Conservation (phyloP, 1,284 basidiomycete species). For the Trichosporon inkin region DNA sequence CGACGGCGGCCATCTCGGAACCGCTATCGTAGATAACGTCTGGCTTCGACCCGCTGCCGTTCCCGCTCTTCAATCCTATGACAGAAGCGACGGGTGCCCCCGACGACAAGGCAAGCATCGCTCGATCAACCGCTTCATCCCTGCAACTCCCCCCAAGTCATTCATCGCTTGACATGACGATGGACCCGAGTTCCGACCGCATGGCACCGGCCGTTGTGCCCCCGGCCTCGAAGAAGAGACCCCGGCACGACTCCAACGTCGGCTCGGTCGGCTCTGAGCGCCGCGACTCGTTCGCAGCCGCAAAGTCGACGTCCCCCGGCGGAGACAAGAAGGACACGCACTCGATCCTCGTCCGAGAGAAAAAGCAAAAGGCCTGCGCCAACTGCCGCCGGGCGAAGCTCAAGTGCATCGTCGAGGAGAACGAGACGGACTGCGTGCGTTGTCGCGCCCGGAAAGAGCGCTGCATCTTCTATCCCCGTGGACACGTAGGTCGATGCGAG, state of each 20-base stretch:
- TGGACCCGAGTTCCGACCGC: background rate
- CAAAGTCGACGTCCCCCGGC: conserved; percentile 4
- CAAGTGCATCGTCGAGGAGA: conserved; percentile 42
- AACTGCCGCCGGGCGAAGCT: conserved; percentile 45
- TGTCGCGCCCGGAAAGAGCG: conserved; percentile 39
- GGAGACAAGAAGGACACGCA: conserved; percentile 16
- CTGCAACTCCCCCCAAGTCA: background rate
- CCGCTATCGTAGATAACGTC: background rate
- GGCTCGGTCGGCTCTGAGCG: background rate
- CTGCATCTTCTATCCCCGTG: conserved; percentile 41
- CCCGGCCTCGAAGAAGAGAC: background rate
- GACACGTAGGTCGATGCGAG: conserved; percentile 31
- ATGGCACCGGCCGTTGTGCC: background rate
- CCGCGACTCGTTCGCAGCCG: background rate
- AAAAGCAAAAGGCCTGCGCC: conserved; percentile 39
- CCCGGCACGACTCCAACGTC: background rate
- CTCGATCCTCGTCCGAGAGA: conserved; percentile 24
- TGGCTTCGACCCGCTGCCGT: background rate
- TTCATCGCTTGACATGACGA: background rate
- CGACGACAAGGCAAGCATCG: background rate
- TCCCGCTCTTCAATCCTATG: background rate
- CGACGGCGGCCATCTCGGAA: background rate
- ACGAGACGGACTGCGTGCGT: conserved; percentile 39
- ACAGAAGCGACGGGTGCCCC: background rate
- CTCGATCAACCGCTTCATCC: background rate